These are phyloP conservation scores for Coprinopsis strossmayeri DNA, from an alignment of 768 basidiomycete genomes.

Conservation along the genomic window DNA sequence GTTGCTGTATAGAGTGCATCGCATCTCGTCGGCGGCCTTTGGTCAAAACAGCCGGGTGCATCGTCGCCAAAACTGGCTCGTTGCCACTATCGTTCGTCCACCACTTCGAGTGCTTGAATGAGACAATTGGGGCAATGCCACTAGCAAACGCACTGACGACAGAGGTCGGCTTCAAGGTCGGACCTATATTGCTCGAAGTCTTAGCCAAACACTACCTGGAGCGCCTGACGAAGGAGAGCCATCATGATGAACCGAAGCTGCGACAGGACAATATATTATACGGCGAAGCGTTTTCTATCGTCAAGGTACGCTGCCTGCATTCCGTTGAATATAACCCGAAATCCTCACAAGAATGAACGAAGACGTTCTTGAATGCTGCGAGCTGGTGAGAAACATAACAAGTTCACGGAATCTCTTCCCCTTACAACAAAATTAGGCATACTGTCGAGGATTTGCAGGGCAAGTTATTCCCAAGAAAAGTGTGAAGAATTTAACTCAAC, in stretches of 20 bases:
- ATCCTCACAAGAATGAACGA: no score
- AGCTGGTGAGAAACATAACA: constrained; percentile 43
- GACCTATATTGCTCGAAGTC: constrained; percentile 67
- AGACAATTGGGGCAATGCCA: background rate
- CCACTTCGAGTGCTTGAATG: background rate
- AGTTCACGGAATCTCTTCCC: background rate
- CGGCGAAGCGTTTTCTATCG: constrained; percentile 70
- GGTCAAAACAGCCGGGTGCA: no score
- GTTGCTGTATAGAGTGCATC: no score
- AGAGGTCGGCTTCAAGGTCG: constrained; percentile 57
- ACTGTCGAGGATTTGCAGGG: constrained; percentile 80
- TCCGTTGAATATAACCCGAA: background rate
- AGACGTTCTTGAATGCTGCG: constrained; percentile 74
- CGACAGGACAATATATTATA: constrained; percentile 74
- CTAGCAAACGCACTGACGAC: constrained; percentile 50
- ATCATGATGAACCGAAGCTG: constrained; percentile 39
- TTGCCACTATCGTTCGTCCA: no score
- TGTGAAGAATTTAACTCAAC: background rate
- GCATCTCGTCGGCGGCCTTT: no score
- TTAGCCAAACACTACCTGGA: constrained; percentile 85
- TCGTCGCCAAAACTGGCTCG: no score
- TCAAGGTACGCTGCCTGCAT: constrained; percentile 46
- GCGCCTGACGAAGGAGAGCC: constrained; percentile 40
- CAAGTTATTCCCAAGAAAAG: constrained; percentile 8
- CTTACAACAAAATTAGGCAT: no score